These are phyloP conservation scores for Hibiscus trionum DNA, from an alignment of 345 rosid species.

Conservation along the genomic window DNA sequence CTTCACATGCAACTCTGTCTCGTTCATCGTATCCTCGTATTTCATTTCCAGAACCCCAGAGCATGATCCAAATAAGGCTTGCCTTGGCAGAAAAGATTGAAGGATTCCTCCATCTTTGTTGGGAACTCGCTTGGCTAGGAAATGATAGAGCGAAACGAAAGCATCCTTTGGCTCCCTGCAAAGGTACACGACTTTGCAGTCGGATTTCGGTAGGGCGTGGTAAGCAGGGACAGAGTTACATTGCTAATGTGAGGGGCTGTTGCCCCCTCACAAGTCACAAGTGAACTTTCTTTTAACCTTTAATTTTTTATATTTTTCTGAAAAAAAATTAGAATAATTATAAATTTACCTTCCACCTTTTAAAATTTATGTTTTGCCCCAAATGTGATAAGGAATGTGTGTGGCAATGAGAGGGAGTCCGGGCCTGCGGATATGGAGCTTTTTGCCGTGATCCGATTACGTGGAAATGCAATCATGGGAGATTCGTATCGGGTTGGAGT, in stretches of 20 bases:
- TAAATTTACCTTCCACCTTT: too few species aligned
- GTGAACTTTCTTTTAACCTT: too few species aligned
- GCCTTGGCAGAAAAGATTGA: constrained; percentile 31
- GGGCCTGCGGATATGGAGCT: not conserved
- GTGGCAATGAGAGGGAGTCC: not conserved
- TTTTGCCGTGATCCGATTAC: not conserved
- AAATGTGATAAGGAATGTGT: not conserved
- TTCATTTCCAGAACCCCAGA: constrained; percentile 18
- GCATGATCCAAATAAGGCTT: constrained; percentile 24
- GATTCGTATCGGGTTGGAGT: not conserved
- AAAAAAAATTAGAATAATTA: too few species aligned
- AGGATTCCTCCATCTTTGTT: constrained; percentile 26
- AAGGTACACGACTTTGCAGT: constrained; percentile 15
- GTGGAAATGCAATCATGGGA: not conserved
- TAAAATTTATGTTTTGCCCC: too few species aligned
- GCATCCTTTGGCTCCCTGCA: constrained; percentile 22
- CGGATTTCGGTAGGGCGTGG: not conserved
- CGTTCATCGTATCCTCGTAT: constrained; percentile 31
- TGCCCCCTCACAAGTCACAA: too few species aligned
- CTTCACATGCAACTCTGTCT: constrained; percentile 16
- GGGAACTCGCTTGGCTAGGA: constrained; percentile 8
- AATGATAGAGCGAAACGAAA: constrained; percentile 14
- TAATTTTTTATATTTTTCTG: too few species aligned
- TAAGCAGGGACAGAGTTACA: too few species aligned
- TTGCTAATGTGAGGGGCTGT: too few species aligned